A percentile compares a stretch with the other conserved stretches of the same genome.
These are phyloP conservation scores for Geotrichum cucujoidarum DNA, from an alignment of 1,139 yeast genomes.

Conservation along the genomic window DNA sequence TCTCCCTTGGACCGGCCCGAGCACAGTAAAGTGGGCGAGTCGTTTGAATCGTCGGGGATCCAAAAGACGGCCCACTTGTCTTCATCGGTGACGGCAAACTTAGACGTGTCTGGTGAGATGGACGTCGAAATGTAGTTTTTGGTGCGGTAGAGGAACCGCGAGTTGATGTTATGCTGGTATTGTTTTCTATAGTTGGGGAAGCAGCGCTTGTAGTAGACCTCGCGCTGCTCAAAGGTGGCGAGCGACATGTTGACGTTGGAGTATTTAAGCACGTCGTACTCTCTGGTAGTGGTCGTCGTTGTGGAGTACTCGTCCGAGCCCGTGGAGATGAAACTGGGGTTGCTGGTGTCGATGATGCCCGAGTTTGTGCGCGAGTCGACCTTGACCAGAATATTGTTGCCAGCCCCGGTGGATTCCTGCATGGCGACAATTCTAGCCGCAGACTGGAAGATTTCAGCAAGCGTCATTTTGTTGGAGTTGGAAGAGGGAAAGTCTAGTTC, in stretches of 20 bases:
- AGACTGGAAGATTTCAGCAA: conserved; percentile 21
- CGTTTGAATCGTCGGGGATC: conserved; percentile 42
- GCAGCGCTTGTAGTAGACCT: conserved; percentile 55
- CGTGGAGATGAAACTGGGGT: conserved; percentile 10
- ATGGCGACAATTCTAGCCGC: conserved; percentile 17
- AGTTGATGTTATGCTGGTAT: conserved; percentile 60
- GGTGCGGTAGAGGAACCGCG: conserved; percentile 45
- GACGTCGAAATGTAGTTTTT: conserved; percentile 54
- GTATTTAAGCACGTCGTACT: conserved; percentile 1
- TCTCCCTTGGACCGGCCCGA: conserved; percentile 69
- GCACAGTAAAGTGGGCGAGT: conserved; percentile 54
- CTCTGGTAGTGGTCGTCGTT: background rate
- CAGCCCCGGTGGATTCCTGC: conserved; percentile 2
- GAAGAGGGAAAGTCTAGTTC: background rate
- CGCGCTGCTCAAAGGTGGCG: conserved; percentile 27
- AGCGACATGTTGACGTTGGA: conserved; percentile 1
- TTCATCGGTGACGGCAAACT: conserved; percentile 60
- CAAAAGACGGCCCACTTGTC: conserved; percentile 69
- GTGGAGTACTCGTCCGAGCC: background rate
- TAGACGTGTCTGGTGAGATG: conserved; percentile 57
- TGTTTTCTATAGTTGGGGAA: conserved; percentile 77
- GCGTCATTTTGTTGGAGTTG: conserved; percentile 13
- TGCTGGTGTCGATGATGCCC: conserved; percentile 9
- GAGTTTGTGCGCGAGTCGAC: conserved; percentile 12
- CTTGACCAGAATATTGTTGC: conserved; percentile 1